Base-by-base conservation (phyloP, 2,329 filamentous ascomycete genomes). In the Stylonectria norvegica region DNA sequence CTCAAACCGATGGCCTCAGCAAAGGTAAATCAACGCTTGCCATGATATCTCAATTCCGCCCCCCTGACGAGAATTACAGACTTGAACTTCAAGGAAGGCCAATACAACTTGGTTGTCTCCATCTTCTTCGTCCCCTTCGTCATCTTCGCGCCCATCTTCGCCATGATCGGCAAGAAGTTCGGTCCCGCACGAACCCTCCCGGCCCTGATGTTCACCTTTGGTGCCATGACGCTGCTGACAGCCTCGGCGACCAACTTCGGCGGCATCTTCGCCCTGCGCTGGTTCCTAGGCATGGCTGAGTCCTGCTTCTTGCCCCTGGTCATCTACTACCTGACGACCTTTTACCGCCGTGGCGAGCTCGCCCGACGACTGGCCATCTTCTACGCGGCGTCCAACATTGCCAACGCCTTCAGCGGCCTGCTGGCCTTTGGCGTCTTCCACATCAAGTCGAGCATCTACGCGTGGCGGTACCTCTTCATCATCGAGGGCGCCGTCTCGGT, bases 101-200 rank as follows among this genome's bases (percentile, higher is more conserved):
- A 86, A 60, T 87, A 89, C 68, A 89, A 87, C 61, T 75, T 81
- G 32, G 71, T 87, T 33, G 63, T 89, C 28, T 78, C 73, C 49
- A 80, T 89, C 47, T 89, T 89, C 69, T 89, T 85, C 62, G 70
- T 89, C 5, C 85, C 85, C 0, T 89, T 83, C 58, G 84, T 89
- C 38, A 57, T 89, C 27, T 83, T 81, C 40, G 84, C 83, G 0
- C 83, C 82, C 0, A 60, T 65, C 9, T 46, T 68, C 4, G 64
- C 65, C 33, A 83, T 89, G 63, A 59, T 85, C 8, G 83, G 82
- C 45, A 89, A 88, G 67, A 82, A 78, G 47, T 86, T 75, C 55
- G 83, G 84, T 0, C 79, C 85, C 0, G 73, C 77, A 36, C 68
- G 74, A 22, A 80, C 85, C 5, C 66, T 89, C 11, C 82, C 83